A percentile compares a stretch with the other conserved stretches of the same genome.
These are phyloP conservation scores for Colletotrichum salicis DNA, from an alignment of 2,329 filamentous ascomycete genomes.

Conservation along the genomic window DNA sequence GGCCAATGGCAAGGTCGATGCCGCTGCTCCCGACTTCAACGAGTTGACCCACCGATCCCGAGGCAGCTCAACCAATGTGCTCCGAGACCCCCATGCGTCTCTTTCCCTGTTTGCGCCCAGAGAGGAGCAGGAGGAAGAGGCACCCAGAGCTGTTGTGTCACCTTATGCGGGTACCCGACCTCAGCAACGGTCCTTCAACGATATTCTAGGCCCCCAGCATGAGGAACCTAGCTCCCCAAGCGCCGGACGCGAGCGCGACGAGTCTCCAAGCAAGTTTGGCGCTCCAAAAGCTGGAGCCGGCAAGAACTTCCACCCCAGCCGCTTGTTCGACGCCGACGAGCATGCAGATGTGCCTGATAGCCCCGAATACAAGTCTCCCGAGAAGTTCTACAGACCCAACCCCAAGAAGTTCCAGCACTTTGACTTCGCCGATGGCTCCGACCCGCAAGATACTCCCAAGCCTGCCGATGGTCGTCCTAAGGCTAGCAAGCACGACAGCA, in stretches of 20 bases:
- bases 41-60: slow-evolving; percentile 57
- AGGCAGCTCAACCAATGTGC: slow-evolving; percentile 63
- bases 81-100: slow-evolving; percentile 75
- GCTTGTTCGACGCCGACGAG: slow-evolving; percentile 70
- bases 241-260: slow-evolving; percentile 61
- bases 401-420: slow-evolving; percentile 88
- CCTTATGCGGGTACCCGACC: slow-evolving; percentile 71
- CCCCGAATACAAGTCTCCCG: slow-evolving; percentile 53
- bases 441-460: slow-evolving; percentile 59
- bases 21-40: slow-evolving; percentile 46
- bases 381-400: slow-evolving; percentile 70
- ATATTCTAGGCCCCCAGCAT: slow-evolving; percentile 71
- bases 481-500: slow-evolving; percentile 72
- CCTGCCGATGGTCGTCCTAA: slow-evolving; percentile 58
- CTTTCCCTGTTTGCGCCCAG: slow-evolving; percentile 80
- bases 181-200: slow-evolving; percentile 74
- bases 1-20: slow-evolving; percentile 52
- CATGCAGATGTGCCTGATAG: slow-evolving; percentile 53
- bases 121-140: slow-evolving; percentile 58
- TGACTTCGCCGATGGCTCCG: slow-evolving; percentile 76
- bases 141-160: slow-evolving; percentile 58
- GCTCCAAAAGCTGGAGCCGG: slow-evolving; percentile 64
- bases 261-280: slow-evolving; percentile 57
- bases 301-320: slow-evolving; percentile 72
- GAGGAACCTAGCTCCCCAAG: slow-evolving; percentile 49